A percentile compares a stretch with the other conserved stretches of the same genome.
phyloP scores from a whole-genome alignment of 352 stramenopile species.

The Phytopythium chamaehyphon region DNA sequence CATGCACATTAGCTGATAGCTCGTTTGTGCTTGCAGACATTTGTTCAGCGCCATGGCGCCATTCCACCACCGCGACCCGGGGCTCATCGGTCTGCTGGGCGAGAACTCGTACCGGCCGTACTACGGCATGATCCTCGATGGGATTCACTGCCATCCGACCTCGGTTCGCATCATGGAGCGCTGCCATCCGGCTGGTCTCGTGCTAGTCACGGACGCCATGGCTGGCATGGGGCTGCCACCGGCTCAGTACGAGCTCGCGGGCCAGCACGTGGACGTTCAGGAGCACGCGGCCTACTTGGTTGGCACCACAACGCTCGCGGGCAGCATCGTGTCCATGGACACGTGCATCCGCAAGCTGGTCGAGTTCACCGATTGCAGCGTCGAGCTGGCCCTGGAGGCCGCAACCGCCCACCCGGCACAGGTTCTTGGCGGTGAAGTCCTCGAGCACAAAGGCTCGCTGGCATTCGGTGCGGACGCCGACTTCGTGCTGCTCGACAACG shows the following conservation, averaged over 20 bases:
- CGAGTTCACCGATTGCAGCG: slow-evolving; percentile 75
- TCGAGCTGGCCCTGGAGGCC: slow-evolving; percentile 69
- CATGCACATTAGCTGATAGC: too few species aligned
- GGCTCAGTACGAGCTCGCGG: slow-evolving; percentile 71
- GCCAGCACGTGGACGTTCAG: slow-evolving; percentile 56
- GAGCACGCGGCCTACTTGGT: slow-evolving; percentile 37
- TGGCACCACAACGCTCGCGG: slow-evolving; percentile 81
- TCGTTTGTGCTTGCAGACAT: slow-evolving; percentile 36
- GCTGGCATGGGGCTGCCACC: slow-evolving; percentile 74
- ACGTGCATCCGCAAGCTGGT: slow-evolving; percentile 74
- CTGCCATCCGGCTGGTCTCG: slow-evolving; percentile 67
- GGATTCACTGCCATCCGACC: slow-evolving; percentile 78
- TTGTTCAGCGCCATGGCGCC: slow-evolving; percentile 91
- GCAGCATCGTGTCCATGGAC: slow-evolving; percentile 82
- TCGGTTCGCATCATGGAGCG: slow-evolving; percentile 80
- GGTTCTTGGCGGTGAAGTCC: slow-evolving; percentile 39
- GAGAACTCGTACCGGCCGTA: slow-evolving; percentile 36
- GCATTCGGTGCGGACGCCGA: slow-evolving; percentile 74
- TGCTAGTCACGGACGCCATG: slow-evolving; percentile 86
- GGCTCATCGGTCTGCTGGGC: slow-evolving; percentile 84
- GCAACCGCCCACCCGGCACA: slow-evolving; percentile 76
- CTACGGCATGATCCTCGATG: slow-evolving; percentile 88
- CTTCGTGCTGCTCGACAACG: slow-evolving; percentile 77
- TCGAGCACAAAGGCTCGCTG: slow-evolving; percentile 64
- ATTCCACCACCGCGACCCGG: slow-evolving; percentile 90